Conservation (phyloP, 495 filamentous ascomycete species). For the Chaetomium tenue region DNA sequence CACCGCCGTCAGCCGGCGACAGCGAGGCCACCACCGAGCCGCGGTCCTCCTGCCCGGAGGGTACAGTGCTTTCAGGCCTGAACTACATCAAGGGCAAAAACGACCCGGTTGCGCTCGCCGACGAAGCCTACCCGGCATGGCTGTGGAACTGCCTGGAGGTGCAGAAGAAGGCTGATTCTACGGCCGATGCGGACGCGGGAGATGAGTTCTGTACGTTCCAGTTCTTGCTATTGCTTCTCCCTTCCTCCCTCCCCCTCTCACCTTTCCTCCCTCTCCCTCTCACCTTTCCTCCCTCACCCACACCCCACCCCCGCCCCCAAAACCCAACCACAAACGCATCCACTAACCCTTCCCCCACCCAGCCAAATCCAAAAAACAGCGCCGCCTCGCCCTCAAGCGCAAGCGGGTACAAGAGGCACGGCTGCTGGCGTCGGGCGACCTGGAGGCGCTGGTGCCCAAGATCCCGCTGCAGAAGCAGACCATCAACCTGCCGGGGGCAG, state of each 20-base stretch:
- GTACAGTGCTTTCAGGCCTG: slow-evolving; percentile 72
- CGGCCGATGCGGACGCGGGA: slow-evolving; percentile 47
- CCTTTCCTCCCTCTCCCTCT: not conserved
- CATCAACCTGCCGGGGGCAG: slow-evolving; percentile 70
- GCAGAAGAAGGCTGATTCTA: slow-evolving; percentile 44
- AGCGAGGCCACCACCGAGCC: slow-evolving; percentile 20
- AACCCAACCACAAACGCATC: no score
- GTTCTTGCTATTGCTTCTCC: not conserved
- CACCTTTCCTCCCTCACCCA: no score
- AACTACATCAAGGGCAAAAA: slow-evolving; percentile 77
- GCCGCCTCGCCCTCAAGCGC: slow-evolving; percentile 62
- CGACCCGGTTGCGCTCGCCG: slow-evolving; percentile 71
- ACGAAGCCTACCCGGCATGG: slow-evolving; percentile 88
- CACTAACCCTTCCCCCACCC: not conserved
- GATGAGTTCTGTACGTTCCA: slow-evolving; percentile 74
- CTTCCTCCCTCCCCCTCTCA: not conserved
- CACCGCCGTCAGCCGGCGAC: slow-evolving; percentile 15
- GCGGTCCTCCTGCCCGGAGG: slow-evolving; percentile 56
- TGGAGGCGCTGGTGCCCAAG: slow-evolving; percentile 64
- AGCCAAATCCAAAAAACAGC: slow-evolving; percentile 81
- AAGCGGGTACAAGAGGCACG: slow-evolving; percentile 63
- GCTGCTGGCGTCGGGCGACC: slow-evolving; percentile 61
- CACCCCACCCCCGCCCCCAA: no score
- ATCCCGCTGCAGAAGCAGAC: slow-evolving; percentile 82
- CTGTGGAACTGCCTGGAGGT: slow-evolving; percentile 75